Evolutionary conservation across 768 basidiomycete species (phyloP), one percentile per base, ranked within the genome.

Genomic region (Postia placenta): DNA sequence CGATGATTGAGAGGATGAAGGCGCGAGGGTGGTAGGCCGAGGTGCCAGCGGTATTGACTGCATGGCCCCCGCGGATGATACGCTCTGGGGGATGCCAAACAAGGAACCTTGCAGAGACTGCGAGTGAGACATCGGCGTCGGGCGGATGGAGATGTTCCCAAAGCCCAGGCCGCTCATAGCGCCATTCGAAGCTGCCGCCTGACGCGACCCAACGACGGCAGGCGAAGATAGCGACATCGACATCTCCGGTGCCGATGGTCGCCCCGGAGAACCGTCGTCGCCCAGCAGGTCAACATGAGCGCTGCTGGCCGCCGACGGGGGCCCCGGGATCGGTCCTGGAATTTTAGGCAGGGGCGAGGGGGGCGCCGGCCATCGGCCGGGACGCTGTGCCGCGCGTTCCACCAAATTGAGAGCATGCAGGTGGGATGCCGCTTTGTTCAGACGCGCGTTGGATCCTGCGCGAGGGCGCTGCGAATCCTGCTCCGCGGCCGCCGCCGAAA

Each of bases 371-470:
- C 74, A 76, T 3, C 57, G 49, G 1, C 74, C 68, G 2, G 68
- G 63, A 12, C 70, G 69, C 2, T 79, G 65, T 6, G 80, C 81
- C 6, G 79, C 85, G 14, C 63, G 67, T 52, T 80, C 74, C 56
- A 87, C 61, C 22, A 87, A 68, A 52, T 71, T 80, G 51, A 75
- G 63, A 1, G 83, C 80, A 33, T 83, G 77, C 49, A 73, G 69
- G 53, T 81, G 81, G 48, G 76, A 74, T 11, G 71, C 69, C 27
- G 69, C 64, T 65, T 40, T 60, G 65, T 28, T 52, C 49, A 35
- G 17, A 17, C 40, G 58, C 51, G 19, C 11, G 17, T 19, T 39
- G 20, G 38, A 19, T 7, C 38, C 14, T 26, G 42, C 12, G 24
- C 17, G 9, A 22, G 42, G 22, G 7, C 35, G 42, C 42, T 3